phyloP scores from a whole-genome alignment of 495 filamentous ascomycete species.

The Ramalina intermedia region DNA sequence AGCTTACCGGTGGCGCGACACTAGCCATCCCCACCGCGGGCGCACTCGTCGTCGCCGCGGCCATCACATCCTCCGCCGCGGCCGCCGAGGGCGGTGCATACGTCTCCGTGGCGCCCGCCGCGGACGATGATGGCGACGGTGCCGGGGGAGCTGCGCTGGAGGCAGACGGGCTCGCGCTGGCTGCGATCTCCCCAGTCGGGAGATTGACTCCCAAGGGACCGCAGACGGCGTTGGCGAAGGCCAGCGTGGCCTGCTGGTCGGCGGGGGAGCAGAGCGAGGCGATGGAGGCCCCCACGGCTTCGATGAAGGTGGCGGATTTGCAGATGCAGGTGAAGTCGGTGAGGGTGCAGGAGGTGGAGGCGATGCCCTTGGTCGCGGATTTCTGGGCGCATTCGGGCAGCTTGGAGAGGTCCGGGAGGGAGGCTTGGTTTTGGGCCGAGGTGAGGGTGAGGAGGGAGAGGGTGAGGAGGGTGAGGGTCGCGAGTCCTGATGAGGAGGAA shows the following conservation, averaged over 20 bases:
- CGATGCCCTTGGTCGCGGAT: constrained; percentile 5
- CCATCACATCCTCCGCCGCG: not conserved
- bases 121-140: not conserved
- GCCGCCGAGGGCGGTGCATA: not conserved
- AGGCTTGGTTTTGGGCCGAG: not conserved
- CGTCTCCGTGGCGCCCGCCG: not conserved
- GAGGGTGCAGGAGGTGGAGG: not conserved
- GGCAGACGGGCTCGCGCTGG: not conserved
- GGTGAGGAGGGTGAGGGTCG: too few relatives aligned
- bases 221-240: constrained; percentile 7
- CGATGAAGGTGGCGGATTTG: constrained; percentile 18
- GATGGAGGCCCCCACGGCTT: constrained; percentile 5
- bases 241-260: constrained; percentile 10
- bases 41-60: not conserved
- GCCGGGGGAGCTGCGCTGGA: not conserved
- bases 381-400: constrained; percentile 7
- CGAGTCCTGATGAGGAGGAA: too few relatives aligned
- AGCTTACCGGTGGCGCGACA: not conserved
- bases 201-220: constrained; percentile 3
- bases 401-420: not conserved
- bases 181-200: not conserved
- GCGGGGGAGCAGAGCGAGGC: not conserved
- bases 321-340: constrained; percentile 18
- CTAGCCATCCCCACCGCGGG: not conserved
- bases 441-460: not conserved